Base-by-base conservation (phyloP, 768 basidiomycete genomes). In the Gloeopeniophorella convolvens region DNA sequence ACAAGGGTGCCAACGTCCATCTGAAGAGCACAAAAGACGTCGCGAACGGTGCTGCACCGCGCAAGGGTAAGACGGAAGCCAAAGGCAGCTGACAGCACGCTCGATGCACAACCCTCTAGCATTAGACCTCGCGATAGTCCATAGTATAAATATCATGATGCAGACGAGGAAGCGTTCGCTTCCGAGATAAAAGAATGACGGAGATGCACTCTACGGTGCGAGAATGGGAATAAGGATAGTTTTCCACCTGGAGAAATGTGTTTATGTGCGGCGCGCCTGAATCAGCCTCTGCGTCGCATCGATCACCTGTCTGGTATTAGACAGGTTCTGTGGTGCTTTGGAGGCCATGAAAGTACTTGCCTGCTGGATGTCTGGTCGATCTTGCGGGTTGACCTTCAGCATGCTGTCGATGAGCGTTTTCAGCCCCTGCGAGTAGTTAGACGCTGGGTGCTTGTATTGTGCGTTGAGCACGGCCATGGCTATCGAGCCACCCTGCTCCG, bases 401-500 rank as follows among this genome's bases (percentile, higher is more conserved):
- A 89, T 88, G 37, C 71, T 71, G 64, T 93, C 87, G 48, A 99
- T 89, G 41, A 99, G 71, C 42, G 83, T 76, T 60, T 77, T 82
- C 51, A 95, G 68, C 4, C 86, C 89, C 61, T 91, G 81, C 12
- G 89, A 89, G 65, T 94, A 96, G n/a, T 77, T 80, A 3, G 86
- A 88, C 46, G 70, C 72, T 0, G 93, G 93, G 60, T 97, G 92
- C 59, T 84, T 85, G 69, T 94, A 99, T 58, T 89, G 83, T 0
- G 92, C 95, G 57, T 89, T 92, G 53, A 93, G 71, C 42, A 96
- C 95, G 0, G 95, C 93, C 94, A 99, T 95, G 1, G 94, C 94
- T 62, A 98, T 92, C 37, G 90, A 94, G 11, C 91, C 91, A 30
- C 95, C 95, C 64, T 96, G 94, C 59, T 92, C 89, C 3, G 87